These are phyloP conservation scores for Steccherinum ochraceum DNA, from an alignment of 768 basidiomycete species.

Conservation along the genomic window DNA sequence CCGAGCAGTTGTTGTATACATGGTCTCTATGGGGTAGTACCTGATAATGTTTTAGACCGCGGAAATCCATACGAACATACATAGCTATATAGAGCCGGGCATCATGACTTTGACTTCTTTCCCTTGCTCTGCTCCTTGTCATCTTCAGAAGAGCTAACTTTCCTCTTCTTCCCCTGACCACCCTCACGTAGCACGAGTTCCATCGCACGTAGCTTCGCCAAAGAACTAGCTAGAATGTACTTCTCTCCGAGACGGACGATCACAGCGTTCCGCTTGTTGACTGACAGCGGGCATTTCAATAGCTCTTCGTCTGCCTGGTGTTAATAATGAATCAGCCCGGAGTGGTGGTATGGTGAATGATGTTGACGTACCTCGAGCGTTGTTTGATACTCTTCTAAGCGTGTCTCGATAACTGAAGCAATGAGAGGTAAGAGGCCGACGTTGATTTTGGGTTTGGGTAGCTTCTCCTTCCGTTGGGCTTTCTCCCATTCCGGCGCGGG, in stretches of 20 bases:
- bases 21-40: too few relatives aligned
- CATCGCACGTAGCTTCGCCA: background rate
- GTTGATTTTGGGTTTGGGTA: slow-evolving; percentile 68
- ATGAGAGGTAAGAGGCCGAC: slow-evolving; percentile 39
- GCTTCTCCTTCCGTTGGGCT: slow-evolving; percentile 52
- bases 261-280: slow-evolving; percentile 54
- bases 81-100: too few relatives aligned
- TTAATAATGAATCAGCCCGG: background rate
- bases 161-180: background rate
- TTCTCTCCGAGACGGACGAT: slow-evolving; percentile 81
- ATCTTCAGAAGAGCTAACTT: background rate
- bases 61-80: too few relatives aligned
- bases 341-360: background rate
- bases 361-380: slow-evolving; percentile 45
- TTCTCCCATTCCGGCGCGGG: slow-evolving; percentile 53
- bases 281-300: slow-evolving; percentile 25
- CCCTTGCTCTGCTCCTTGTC: background rate
- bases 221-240: slow-evolving; percentile 37
- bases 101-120: background rate
- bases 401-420: slow-evolving; percentile 38
- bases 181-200: background rate
- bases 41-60: too few relatives aligned
- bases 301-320: slow-evolving; percentile 49
- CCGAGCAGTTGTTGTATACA: too few relatives aligned
- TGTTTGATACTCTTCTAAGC: slow-evolving; percentile 53